These are phyloP conservation scores for Alternaria gansuensis DNA, from an alignment of 2,329 filamentous ascomycete species.

Conservation along the genomic window DNA sequence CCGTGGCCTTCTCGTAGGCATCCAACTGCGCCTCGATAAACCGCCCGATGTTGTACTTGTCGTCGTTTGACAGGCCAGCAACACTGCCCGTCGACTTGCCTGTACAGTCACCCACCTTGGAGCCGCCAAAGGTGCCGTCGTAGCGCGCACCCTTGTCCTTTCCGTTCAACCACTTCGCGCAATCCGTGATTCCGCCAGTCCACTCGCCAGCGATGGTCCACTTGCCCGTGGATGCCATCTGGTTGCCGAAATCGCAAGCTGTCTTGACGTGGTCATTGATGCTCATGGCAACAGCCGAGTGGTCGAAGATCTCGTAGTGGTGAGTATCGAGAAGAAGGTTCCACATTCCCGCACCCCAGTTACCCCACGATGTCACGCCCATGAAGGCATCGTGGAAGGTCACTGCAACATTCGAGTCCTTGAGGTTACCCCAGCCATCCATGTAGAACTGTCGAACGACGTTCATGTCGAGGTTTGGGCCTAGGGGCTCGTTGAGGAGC, in stretches of 20 bases:
- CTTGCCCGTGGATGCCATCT: slow-evolving; percentile 59
- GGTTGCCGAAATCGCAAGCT: slow-evolving; percentile 56
- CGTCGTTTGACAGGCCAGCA: slow-evolving; percentile 51
- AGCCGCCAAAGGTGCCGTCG: slow-evolving; percentile 54
- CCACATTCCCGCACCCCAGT: slow-evolving; percentile 57
- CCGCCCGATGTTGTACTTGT: slow-evolving; percentile 56
- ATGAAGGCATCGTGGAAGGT: slow-evolving; percentile 60
- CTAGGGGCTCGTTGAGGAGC: slow-evolving; percentile 60
- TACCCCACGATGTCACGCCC: slow-evolving; percentile 56
- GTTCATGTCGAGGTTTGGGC: slow-evolving; percentile 54
- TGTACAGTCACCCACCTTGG: slow-evolving; percentile 55
- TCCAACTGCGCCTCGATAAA: slow-evolving; percentile 60
- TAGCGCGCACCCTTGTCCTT: slow-evolving; percentile 58
- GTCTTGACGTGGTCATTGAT: slow-evolving; percentile 53
- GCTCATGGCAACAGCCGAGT: slow-evolving; percentile 50
- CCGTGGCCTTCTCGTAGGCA: slow-evolving; percentile 58
- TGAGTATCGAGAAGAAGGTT: slow-evolving; percentile 59
- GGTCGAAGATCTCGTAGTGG: slow-evolving; percentile 60
- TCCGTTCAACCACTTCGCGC: slow-evolving; percentile 60
- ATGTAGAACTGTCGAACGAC: slow-evolving; percentile 58
- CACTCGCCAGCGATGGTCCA: slow-evolving; percentile 60
- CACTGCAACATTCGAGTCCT: slow-evolving; percentile 54
- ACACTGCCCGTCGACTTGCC: slow-evolving; percentile 58
- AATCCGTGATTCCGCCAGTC: slow-evolving; percentile 59
- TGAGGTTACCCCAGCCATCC: slow-evolving; percentile 59